These are phyloP conservation scores for Triglochin maritima DNA, from an alignment of 106 monocot species.

Conservation along the genomic window DNA sequence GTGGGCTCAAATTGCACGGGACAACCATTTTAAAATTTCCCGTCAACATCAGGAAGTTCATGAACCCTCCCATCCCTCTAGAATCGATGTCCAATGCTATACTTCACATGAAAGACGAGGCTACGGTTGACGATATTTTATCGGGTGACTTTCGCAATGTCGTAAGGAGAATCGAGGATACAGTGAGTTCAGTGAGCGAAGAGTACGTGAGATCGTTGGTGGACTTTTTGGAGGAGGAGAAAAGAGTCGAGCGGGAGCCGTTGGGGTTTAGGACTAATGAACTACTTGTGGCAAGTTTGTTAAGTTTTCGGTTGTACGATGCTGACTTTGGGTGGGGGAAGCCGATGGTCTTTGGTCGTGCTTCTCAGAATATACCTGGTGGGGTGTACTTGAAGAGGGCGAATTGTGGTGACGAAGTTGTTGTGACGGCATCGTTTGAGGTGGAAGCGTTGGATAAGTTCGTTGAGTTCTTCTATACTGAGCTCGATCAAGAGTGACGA, in stretches of 20 bases:
- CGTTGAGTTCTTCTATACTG: too few species aligned
- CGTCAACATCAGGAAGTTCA: slow-evolving; percentile 14
- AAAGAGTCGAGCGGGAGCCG: not conserved
- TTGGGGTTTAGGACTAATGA: slow-evolving; percentile 10
- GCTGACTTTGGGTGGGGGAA: slow-evolving; percentile 55
- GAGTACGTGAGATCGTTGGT: slow-evolving; percentile 26
- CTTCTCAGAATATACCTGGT: not conserved
- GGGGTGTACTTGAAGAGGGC: not conserved
- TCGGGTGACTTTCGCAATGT: not conserved
- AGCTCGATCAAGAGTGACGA: too few species aligned
- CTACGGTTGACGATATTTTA: slow-evolving; percentile 17
- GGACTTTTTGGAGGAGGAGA: slow-evolving; percentile 29
- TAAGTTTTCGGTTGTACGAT: slow-evolving; percentile 23
- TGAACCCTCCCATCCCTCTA: slow-evolving; percentile 31
- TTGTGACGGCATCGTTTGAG: not conserved
- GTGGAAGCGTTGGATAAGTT: not conserved
- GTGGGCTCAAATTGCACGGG: slow-evolving; percentile 8
- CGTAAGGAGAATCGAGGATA: slow-evolving; percentile 11
- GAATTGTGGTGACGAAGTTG: not conserved
- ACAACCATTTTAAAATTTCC: slow-evolving; percentile 29
- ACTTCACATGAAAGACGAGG: slow-evolving; percentile 6
- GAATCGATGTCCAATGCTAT: slow-evolving; percentile 48
- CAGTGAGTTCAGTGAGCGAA: slow-evolving; percentile 15
- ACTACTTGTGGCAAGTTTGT: slow-evolving; percentile 34
- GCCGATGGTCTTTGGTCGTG: slow-evolving; percentile 25